Evolutionary conservation across 75 land plant species (phyloP), one percentile per base, ranked within the genome.

Genomic region (Cupressus sempervirens): DNA sequence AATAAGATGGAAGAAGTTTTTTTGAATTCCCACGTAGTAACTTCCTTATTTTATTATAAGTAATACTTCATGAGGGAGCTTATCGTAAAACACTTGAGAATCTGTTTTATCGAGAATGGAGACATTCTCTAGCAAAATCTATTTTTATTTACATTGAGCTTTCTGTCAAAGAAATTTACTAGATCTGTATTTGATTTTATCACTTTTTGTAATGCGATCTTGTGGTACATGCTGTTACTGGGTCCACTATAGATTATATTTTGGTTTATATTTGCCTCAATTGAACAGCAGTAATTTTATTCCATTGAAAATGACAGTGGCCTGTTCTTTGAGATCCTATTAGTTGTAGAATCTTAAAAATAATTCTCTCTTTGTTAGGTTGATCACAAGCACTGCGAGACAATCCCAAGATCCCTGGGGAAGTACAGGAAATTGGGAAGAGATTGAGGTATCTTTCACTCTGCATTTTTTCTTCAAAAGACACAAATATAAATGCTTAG

Each of bases 321-420:
- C 4, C 45, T 70, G 35, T 30, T 14, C 0, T 70, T 2, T 11
- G 74, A 70, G 35, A 2, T 30, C 32, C 35, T 35, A 70, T 70
- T 70, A 0, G 10, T 32, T 9, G 35, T 53, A 53, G 15, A 50
- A 32, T 53, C 83, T 82, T 18, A 50, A 20, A 68, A 76, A 8
- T 15, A 53, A 56, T 87, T 29, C n/a, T 34, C 16, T 26, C 34
- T 72, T 36, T 54, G 70, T 70, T 85, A 96, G 98, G 90, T 88
- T 96, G 81, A 92, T 96, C 46, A 93, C 93, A 3, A 95, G 93
- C 74, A 91, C 94, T 35, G 94, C 92, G 26, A 92, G 86, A 85
- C 89, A 86, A 82, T 90, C 94, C 16, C 94, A 91, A 76, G 86
- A 84, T 85, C 86, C 87, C 29, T 88, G 91, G 92, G 87, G 87